Evolutionary conservation across 345 rosid genomes (phyloP), one percentile per base, ranked within the genome.

Genomic region (Eucalyptus guilfoylei): DNA sequence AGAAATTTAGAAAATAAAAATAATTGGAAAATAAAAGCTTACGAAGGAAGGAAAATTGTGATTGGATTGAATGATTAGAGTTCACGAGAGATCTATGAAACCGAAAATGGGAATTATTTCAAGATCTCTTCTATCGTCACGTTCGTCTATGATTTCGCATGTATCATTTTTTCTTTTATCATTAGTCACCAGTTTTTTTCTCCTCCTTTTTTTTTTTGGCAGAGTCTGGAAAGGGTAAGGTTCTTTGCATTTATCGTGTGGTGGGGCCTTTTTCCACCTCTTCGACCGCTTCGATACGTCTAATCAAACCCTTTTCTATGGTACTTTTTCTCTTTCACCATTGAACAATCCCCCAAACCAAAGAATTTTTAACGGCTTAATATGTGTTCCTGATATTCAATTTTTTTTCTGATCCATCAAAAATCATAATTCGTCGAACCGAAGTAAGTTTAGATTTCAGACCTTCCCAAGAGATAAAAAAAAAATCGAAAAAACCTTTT

Each of bases 311-410:
- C 16, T 30, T 62, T 30, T 30, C 4, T 28, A 32, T 14, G 76
- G 6, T 8, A 15, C 16, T n/a, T n/a, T 14, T 14, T 12, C 9
- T 14, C 8, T 14, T 4, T 14, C 21, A 7, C 21, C 21, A 8
- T 8, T n/a, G 9, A 64, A 32, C 37, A 64, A 2, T 7, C 8
- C 4, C 11, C 6, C 6, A 7, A 6, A 64, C 16, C 4, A n/a
- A 64, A 6, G 5, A 14, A n/a, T n/a, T n/a, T 3, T 13, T 15
- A n/a, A 8, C 21, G 2, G 8, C 9, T 14, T n/a, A 64, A 14
- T 1, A 14, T 8, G 11, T 8, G 1, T n/a, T n/a, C 19, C 2
- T 1, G 3, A 64, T 64, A 7, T 14, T 14, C 32, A 7, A n/a
- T n/a, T n/a, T n/a, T 8, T 13, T 23, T 62, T 7, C 14, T 15